Evolutionary conservation across 768 basidiomycete genomes (phyloP), one percentile per base, ranked within the genome.

Genomic region (Tylopilus cervinicoccineus): DNA sequence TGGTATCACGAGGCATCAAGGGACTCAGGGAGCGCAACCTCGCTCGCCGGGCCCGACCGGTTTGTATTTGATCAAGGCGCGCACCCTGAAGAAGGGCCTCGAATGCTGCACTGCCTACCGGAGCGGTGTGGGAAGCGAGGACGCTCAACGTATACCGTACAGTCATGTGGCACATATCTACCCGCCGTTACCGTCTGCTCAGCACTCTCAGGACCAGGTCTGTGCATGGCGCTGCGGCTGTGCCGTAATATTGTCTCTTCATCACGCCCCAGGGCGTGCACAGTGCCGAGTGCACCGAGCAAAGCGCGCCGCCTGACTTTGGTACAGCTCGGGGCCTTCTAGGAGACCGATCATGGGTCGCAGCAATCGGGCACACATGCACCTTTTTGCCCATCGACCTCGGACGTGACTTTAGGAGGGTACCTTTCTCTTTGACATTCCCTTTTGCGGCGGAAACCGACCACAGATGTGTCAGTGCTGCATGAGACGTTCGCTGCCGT

Each of bases 191-290:
- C n/a, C n/a, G n/a, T n/a, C n/a, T n/a, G n/a, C n/a, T n/a, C n/a
- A n/a, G n/a, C n/a, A n/a, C n/a, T n/a, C n/a, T n/a, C n/a, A n/a
- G n/a, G n/a, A n/a, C n/a, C n/a, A n/a, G n/a, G 28, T n/a, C 33
- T 20, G 36, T 32, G 51, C 51, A 17, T 2, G 26, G 33, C 38
- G 11, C 34, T 24, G 44, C 36, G 12, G n/a, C 16, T 8, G 12
- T 3, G 29, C 48, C 45, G 34, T 29, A 31, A 41, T 17, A 56
- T 56, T 56, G 54, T 56, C 53, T 40, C 36, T 11, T 5, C 33
- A 24, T 17, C 27, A 17, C 36, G 38, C 12, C 22, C 37, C 20
- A 39, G 23, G 27, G 23, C 11, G 23, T 6, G 5, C 27, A 38
- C n/a, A n/a, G n/a, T 29, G 32, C 27, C 7, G 16, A 45, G 14